phyloP scores from a whole-genome alignment of 2,329 filamentous ascomycete genomes.

The Trichoderma aggressivum region DNA sequence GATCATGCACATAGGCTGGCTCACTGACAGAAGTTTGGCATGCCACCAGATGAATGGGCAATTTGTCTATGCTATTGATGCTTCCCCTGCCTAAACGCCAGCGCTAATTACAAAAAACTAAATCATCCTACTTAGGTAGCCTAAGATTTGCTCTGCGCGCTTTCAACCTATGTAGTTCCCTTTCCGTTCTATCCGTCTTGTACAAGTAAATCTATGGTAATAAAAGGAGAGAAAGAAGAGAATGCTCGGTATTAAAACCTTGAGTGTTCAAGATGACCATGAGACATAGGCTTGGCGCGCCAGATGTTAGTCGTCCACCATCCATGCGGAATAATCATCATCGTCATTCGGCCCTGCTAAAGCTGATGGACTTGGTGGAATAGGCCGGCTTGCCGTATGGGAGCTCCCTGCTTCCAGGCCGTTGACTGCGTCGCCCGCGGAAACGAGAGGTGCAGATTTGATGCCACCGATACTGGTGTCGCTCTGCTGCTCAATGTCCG shows the following conservation, averaged over 20 bases:
- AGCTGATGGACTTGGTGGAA: slow-evolving; percentile 20
- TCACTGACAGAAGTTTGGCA: neutral
- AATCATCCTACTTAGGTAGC: neutral
- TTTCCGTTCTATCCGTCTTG: neutral
- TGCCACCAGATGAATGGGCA: neutral
- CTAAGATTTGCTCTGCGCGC: neutral
- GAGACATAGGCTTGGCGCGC: neutral
- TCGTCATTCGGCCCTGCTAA: slow-evolving; percentile 20
- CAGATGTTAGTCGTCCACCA: slow-evolving; percentile 24
- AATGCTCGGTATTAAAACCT: neutral
- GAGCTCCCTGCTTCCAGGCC: neutral
- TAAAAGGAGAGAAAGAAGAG: neutral
- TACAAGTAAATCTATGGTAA: slow-evolving; percentile 4
- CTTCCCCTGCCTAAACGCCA: neutral
- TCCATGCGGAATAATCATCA: slow-evolving; percentile 30
- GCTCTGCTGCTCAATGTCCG: neutral
- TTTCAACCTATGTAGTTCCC: neutral
- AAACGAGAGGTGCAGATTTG: neutral
- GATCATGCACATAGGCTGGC: neutral
- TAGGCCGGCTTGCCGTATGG: neutral
- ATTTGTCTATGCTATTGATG: neutral
- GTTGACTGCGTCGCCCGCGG: neutral
- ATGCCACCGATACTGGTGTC: neutral
- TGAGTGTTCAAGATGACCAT: neutral
- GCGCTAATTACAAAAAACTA: slow-evolving; percentile 2